A percentile compares a stretch with the other conserved stretches of the same genome.
Evolutionary conservation across 768 basidiomycete species (phyloP).

Genomic region (Baorangia bicolor): DNA sequence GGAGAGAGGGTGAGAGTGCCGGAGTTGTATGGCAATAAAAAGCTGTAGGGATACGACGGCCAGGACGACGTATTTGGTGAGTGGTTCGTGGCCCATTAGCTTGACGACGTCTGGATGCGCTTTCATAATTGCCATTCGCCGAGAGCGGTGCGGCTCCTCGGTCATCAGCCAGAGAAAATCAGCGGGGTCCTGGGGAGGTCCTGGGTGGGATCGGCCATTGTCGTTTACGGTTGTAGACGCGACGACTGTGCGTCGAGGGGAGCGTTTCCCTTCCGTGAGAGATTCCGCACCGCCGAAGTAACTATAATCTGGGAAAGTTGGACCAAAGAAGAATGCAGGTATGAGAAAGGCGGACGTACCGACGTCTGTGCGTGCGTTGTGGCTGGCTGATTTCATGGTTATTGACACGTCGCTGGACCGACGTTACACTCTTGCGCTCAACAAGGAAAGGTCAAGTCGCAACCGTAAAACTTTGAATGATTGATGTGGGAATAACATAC

Average conservation of each 20-base stretch:
- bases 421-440: too few species aligned
- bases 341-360: constrained; percentile 14
- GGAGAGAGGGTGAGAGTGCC: constrained; percentile 67
- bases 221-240: constrained; percentile 39
- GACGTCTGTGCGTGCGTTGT: constrained; percentile 1
- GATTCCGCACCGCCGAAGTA: constrained; percentile 84
- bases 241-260: constrained; percentile 52
- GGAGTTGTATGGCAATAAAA: constrained; percentile 57
- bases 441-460: neutral
- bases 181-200: constrained; percentile 67
- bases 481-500: constrained; percentile 27
- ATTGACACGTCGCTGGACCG: neutral
- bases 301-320: constrained; percentile 58
- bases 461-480: neutral
- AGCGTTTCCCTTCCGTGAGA: constrained; percentile 51
- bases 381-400: constrained; percentile 15
- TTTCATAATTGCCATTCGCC: constrained; percentile 88
- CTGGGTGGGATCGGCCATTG: constrained; percentile 42
- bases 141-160: constrained; percentile 92
- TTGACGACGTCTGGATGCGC: constrained; percentile 94
- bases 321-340: fast-evolving
- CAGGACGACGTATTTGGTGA: constrained; percentile 89
- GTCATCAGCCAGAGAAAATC: constrained; percentile 98
- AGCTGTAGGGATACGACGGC: constrained; percentile 80
- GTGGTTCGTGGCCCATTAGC: constrained; percentile 93